Conservation (phyloP, 106 monocot genomes). For the Dioscorea zingiberensis region DNA sequence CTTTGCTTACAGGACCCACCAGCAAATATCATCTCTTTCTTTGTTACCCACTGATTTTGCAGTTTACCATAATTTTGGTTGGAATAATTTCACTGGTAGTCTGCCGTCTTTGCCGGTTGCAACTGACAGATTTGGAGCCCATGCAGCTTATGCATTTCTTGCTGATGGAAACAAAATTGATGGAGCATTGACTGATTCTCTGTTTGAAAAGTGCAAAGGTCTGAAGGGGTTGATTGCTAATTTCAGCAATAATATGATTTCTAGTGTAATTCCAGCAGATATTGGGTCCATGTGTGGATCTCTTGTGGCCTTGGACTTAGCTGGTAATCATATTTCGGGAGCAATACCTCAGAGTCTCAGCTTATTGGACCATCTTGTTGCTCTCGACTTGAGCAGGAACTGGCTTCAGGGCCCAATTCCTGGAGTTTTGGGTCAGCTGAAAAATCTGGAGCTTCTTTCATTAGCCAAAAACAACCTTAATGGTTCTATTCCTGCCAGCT, state of each 20-base stretch:
- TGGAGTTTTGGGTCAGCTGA: conserved; percentile 31
- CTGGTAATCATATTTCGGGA: conserved; percentile 59
- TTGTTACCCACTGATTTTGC: conserved; percentile 10
- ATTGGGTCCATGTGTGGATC: conserved; percentile 47
- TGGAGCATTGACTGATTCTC: conserved; percentile 29
- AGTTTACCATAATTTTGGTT: conserved; percentile 64
- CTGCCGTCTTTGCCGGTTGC: conserved; percentile 46
- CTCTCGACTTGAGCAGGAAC: conserved; percentile 72
- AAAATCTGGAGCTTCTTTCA: conserved; percentile 40
- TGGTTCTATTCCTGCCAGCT: conserved; percentile 53
- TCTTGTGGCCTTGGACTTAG: conserved; percentile 42
- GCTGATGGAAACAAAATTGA: conserved; percentile 52
- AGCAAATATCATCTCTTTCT: conserved; percentile 15
- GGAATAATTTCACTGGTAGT: conserved; percentile 69
- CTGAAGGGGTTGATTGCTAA: conserved; percentile 54
- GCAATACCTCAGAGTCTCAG: conserved; percentile 55
- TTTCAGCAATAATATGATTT: conserved; percentile 66
- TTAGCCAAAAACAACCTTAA: conserved; percentile 57
- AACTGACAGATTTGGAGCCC: conserved; percentile 25
- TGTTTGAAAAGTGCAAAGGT: conserved; percentile 53
- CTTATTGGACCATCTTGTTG: conserved; percentile 32
- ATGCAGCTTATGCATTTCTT: conserved; percentile 50
- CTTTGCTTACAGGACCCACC: conserved; percentile 22
- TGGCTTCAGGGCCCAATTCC: conserved; percentile 55
- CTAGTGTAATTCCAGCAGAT: conserved; percentile 45